Conservation (phyloP, 805 yeast genomes). For the Tetrapisispora namnaoensis region DNA sequence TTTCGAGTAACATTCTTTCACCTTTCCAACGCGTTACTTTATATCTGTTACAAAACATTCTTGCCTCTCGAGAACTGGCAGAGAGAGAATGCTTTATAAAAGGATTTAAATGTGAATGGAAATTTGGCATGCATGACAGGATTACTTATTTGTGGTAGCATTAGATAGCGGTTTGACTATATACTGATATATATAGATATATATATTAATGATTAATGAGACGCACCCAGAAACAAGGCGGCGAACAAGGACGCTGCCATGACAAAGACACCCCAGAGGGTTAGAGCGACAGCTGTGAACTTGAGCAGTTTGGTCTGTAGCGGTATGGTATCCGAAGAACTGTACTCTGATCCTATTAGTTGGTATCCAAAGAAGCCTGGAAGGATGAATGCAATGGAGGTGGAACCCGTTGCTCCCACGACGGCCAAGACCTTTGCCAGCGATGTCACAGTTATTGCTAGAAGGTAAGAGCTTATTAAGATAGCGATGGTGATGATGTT, state of each 20-base stretch:
- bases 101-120: no score
- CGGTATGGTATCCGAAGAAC: conserved; percentile 11
- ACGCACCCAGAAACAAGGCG: conserved; percentile 23
- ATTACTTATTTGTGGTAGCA: no score
- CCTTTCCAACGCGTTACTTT: neutral
- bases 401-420: conserved; percentile 80
- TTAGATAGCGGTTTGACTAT: no score
- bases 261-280: conserved; percentile 41
- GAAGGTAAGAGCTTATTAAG: conserved; percentile 38
- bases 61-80: neutral
- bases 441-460: conserved; percentile 51
- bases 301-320: conserved; percentile 27
- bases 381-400: conserved; percentile 63
- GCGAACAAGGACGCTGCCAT: conserved; percentile 43
- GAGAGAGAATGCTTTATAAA: neutral
- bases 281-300: conserved; percentile 31
- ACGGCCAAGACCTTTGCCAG: conserved; percentile 61
- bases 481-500: conserved; percentile 40
- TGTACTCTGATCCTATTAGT: conserved; percentile 19
- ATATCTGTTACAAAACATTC: neutral
- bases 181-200: neutral
- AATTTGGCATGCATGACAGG: no score
- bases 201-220: conserved; percentile 8
- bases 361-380: conserved; percentile 67
- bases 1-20: neutral